Evolutionary conservation across 169 alveolate species (phyloP).

Genomic region (Plasmodium malariae): DNA sequence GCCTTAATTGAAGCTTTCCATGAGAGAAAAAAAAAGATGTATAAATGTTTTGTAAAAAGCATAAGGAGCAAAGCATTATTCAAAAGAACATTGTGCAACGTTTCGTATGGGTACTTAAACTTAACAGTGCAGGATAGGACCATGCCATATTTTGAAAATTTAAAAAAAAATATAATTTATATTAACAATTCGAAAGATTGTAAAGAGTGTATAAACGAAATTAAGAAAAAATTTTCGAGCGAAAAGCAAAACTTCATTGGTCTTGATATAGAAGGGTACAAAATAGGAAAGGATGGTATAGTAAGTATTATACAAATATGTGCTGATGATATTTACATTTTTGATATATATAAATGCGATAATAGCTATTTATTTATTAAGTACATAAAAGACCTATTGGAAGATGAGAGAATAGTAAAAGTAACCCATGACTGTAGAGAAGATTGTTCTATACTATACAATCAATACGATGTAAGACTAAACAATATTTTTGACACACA

Average conservation of each 20-base stretch:
- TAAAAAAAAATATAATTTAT: slow-evolving; percentile 44
- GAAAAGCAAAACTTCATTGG: slow-evolving; percentile 29
- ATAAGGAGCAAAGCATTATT: slow-evolving; percentile 3
- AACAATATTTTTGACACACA: slow-evolving; percentile 59
- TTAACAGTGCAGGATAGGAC: slow-evolving; percentile 12
- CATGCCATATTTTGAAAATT: slow-evolving; percentile 20
- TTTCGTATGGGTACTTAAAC: slow-evolving; percentile 49
- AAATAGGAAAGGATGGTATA: slow-evolving; percentile 53
- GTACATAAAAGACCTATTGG: slow-evolving; percentile 39
- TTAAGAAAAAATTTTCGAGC: not conserved
- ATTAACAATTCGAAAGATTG: slow-evolving; percentile 33
- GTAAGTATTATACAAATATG: slow-evolving; percentile 56
- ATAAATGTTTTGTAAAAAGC: not conserved
- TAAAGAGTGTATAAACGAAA: slow-evolving; percentile 32
- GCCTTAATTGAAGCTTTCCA: no score
- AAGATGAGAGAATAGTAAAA: slow-evolving; percentile 15
- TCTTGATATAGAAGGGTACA: slow-evolving; percentile 53
- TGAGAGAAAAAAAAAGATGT: slow-evolving; percentile 5
- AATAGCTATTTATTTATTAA: slow-evolving; percentile 18
- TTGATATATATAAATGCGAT: slow-evolving; percentile 66
- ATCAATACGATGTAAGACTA: slow-evolving; percentile 34
- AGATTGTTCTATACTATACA: slow-evolving; percentile 53
- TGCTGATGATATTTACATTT: slow-evolving; percentile 34
- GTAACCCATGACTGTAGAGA: slow-evolving; percentile 63
- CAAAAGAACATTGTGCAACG: slow-evolving; percentile 3